Evolutionary conservation across 164 flowering plant species (phyloP).

Genomic region (Taxillus chinensis): DNA sequence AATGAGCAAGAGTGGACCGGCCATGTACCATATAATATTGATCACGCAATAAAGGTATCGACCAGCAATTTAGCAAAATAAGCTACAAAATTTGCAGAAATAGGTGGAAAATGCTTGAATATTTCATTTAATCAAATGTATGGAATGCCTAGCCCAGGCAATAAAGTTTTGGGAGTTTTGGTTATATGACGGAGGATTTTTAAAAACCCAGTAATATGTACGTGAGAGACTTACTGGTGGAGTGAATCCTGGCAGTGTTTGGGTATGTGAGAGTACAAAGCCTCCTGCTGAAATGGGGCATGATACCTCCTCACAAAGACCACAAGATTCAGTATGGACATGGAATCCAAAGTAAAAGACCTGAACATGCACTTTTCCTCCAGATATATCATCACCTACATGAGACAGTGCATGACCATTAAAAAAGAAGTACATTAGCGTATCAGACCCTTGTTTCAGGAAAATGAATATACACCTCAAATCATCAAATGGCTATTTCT

Average conservation of each 20-base stretch:
- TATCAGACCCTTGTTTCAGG: too few relatives aligned
- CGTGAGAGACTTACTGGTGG: conserved; percentile 30
- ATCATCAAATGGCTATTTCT: too few relatives aligned
- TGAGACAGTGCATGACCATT: background rate
- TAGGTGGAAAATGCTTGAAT: too few relatives aligned
- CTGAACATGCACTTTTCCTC: conserved; percentile 29
- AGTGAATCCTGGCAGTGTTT: conserved; percentile 20
- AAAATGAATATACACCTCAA: too few relatives aligned
- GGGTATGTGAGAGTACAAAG: conserved; percentile 27
- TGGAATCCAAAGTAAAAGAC: conserved; percentile 26
- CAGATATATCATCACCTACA: conserved; percentile 25
- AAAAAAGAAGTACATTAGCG: too few relatives aligned
- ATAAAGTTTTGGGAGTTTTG: background rate
- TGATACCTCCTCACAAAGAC: conserved; percentile 29
- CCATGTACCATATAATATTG: too few relatives aligned
- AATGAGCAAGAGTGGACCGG: too few relatives aligned
- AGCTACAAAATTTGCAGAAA: too few relatives aligned
- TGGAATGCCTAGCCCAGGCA: too few relatives aligned
- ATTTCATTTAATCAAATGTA: too few relatives aligned
- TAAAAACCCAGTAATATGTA: background rate
- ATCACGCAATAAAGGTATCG: too few relatives aligned
- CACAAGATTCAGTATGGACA: conserved; percentile 26
- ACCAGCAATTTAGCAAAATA: too few relatives aligned
- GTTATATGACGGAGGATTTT: background rate
- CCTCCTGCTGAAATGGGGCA: conserved; percentile 26